A percentile compares a stretch with the other conserved stretches of the same genome.
Conservation (phyloP, 2,329 filamentous ascomycete genomes). For the Hypoxylon sp. region DNA sequence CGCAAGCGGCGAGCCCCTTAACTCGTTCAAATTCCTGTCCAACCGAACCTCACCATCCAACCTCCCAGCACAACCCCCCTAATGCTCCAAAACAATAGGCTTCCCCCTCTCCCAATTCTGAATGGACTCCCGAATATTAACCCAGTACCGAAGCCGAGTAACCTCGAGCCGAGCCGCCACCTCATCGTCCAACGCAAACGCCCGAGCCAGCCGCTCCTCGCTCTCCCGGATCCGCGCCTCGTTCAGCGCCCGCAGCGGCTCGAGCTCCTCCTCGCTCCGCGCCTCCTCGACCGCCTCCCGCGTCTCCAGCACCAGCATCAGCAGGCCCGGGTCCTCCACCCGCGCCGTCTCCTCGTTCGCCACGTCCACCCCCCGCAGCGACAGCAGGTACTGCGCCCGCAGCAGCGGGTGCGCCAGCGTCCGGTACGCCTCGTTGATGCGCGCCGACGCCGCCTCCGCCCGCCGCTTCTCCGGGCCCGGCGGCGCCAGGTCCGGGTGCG, state of each 20-base stretch:
- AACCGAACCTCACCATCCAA: not conserved
- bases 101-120: slow-evolving; percentile 87
- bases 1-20: not conserved
- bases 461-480: slow-evolving; percentile 62
- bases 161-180: slow-evolving; percentile 77
- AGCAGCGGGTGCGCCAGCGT: slow-evolving; percentile 82
- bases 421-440: slow-evolving; percentile 92
- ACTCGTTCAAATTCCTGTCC: not conserved
- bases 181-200: slow-evolving; percentile 76
- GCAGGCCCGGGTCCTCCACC: slow-evolving; percentile 74
- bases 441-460: slow-evolving; percentile 82
- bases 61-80: slow-evolving; percentile 4
- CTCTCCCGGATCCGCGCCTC: slow-evolving; percentile 73
- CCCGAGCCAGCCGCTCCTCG: slow-evolving; percentile 70
- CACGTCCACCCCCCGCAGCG: slow-evolving; percentile 78
- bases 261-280: slow-evolving; percentile 72
- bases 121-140: slow-evolving; percentile 84
- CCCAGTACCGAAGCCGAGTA: slow-evolving; percentile 88
- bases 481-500: slow-evolving; percentile 79
- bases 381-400: slow-evolving; percentile 89
- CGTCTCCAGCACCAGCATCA: slow-evolving; percentile 85
- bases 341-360: slow-evolving; percentile 81
- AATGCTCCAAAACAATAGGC: slow-evolving; percentile 67
- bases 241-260: slow-evolving; percentile 72
- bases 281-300: slow-evolving; percentile 81